Base-by-base conservation (phyloP, 306 rosid species). In the Begonia fuchsioides region DNA sequence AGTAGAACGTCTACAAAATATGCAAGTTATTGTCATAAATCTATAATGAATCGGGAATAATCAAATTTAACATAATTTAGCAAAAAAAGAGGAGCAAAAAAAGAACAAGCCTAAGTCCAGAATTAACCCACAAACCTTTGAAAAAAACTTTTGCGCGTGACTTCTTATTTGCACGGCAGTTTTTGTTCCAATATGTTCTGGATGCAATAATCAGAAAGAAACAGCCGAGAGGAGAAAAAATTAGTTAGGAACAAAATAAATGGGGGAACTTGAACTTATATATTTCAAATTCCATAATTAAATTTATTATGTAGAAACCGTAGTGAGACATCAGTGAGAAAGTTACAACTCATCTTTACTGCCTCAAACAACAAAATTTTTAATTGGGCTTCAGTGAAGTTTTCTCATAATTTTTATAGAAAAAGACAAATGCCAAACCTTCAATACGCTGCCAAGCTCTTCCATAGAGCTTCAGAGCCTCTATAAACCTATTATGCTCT, bases 91-190 rank as follows among this genome's bases (percentile, higher is more conserved):
- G 32, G 51, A 47, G 51, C 16, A 55, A 35, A 51, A 51, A 54
- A 60, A 14, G 13, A 39, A 49, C 44, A 52, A 60, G 53, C 15
- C 51, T 50, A 62, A 64, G 63, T 46, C 47, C 67, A 74, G 70
- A 74, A 68, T 80, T 70, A 70, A 75, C 58, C 58, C 49, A 77
- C 68, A 63, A 64, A 87, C 96, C 96, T 87, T 87, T 58, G 79
- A 77, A 57, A 87, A 87, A 67, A 87, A 80, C 72, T 87, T 87
- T 70, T 87, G 96, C 62, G 96, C 94, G 71, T 87, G 96, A 56
- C 96, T 87, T 71, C 96, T 81, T 60, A 87, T 87, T 82, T 87
- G 96, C 73, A 87, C 96, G 2, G 94, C 94, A 64, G 87, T 87
- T 74, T 87, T 87, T 51, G 87, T 70, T 58, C 92, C 87, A 61